These are phyloP conservation scores for Hypoxylon sp. DNA, from an alignment of 2,329 filamentous ascomycete genomes.

Conservation along the genomic window DNA sequence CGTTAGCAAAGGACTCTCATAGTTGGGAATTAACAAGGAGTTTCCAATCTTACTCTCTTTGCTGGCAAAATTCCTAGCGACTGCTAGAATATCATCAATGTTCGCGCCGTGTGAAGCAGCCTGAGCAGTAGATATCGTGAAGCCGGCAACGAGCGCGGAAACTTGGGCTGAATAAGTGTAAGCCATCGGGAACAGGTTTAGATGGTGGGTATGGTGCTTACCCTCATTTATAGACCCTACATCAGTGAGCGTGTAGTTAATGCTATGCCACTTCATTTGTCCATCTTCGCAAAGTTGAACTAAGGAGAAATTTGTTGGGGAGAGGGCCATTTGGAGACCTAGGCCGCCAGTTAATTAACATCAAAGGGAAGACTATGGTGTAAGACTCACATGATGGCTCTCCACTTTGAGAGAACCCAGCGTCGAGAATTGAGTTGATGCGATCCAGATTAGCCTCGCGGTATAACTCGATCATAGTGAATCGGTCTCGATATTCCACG, in stretches of 20 bases:
- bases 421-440: constrained; percentile 80
- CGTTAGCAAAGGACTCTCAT: constrained; percentile 30
- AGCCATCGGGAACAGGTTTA: constrained; percentile 23
- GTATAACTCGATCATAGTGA: constrained; percentile 78
- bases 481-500: constrained; percentile 83
- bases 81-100: constrained; percentile 80
- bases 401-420: constrained; percentile 80
- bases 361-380: neutral
- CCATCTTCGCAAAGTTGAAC: constrained; percentile 72
- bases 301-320: constrained; percentile 72
- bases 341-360: neutral
- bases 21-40: neutral
- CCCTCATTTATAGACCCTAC: constrained; percentile 66
- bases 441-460: constrained; percentile 74
- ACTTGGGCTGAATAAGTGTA: constrained; percentile 63
- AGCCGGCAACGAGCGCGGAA: constrained; percentile 71
- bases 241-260: constrained; percentile 66
- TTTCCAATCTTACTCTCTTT: constrained; percentile 54
- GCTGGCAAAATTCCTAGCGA: constrained; percentile 68
- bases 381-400: constrained; percentile 73
- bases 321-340: constrained; percentile 74
- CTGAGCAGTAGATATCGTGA: constrained; percentile 68
- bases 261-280: constrained; percentile 70
- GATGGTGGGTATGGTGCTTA: constrained; percentile 51
- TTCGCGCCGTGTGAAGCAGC: constrained; percentile 64